Evolutionary conservation across 1,139 yeast species (phyloP).

Genomic region (Wickerhamomyces sp.): DNA sequence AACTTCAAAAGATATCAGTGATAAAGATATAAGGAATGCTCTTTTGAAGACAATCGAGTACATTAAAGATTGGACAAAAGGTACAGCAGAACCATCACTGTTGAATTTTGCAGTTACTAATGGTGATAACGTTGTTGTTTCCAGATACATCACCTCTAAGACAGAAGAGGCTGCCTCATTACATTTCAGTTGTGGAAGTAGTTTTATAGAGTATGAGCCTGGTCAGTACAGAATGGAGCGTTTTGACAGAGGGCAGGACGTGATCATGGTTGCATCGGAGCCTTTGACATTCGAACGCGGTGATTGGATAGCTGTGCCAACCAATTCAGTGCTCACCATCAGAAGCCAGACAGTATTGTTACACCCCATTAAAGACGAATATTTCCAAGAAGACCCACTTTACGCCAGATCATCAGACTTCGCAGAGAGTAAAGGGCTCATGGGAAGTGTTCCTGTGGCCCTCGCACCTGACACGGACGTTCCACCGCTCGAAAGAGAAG

Average conservation of each 20-base stretch:
- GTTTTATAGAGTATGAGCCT: conserved; percentile 84
- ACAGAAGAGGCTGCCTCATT: conserved; percentile 95
- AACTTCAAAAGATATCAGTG: conserved; percentile 45
- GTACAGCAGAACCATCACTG: conserved; percentile 75
- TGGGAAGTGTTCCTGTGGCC: conserved; percentile 66
- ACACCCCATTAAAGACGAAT: conserved; percentile 91
- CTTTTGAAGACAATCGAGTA: conserved; percentile 66
- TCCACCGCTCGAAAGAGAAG: conserved; percentile 87
- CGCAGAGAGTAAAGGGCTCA: conserved; percentile 88
- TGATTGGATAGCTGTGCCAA: conserved; percentile 97
- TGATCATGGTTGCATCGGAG: conserved; percentile 94
- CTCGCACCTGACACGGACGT: conserved; percentile 49
- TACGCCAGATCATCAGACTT: conserved; percentile 69
- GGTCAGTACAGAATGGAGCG: conserved; percentile 93
- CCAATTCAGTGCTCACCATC: conserved; percentile 83
- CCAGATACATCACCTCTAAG: conserved; percentile 82
- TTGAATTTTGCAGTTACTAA: conserved; percentile 94
- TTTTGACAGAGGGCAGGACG: conserved; percentile 85
- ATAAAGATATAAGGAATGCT: conserved; percentile 61
- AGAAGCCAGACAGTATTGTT: conserved; percentile 80
- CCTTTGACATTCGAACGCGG: conserved; percentile 95
- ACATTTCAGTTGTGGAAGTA: conserved; percentile 91
- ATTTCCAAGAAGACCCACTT: conserved; percentile 68
- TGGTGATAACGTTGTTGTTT: conserved; percentile 82
- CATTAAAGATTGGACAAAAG: conserved; percentile 64